phyloP scores from a whole-genome alignment of 257 asterid genomes.

The Solanum lycopersicoides region DNA sequence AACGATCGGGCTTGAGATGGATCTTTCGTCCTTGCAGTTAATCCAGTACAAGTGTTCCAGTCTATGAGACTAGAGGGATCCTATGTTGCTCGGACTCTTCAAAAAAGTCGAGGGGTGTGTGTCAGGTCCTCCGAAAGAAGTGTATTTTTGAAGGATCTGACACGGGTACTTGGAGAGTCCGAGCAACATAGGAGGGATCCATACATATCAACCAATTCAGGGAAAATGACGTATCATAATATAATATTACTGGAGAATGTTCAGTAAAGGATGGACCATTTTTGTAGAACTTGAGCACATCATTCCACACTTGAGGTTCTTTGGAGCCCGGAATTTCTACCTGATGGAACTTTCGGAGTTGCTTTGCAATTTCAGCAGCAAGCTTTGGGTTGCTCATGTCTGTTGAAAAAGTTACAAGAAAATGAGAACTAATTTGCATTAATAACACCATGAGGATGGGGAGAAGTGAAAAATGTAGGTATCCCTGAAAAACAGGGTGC shows the following conservation, averaged over 20 bases:
- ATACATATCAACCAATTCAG: neutral
- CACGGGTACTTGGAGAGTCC: too few species aligned
- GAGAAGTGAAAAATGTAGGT: neutral
- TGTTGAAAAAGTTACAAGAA: conserved; percentile 11
- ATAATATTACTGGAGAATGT: neutral
- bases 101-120: too few species aligned
- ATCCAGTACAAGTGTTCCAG: neutral
- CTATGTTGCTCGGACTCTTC: too few species aligned
- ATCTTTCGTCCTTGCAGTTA: neutral
- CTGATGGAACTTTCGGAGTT: conserved; percentile 71
- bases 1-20: conserved; percentile 9
- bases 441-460: neutral
- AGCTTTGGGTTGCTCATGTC: conserved; percentile 79
- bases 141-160: too few species aligned
- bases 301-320: conserved; percentile 91
- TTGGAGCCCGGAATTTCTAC: conserved; percentile 83
- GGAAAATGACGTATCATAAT: neutral
- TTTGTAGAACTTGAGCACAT: conserved; percentile 54
- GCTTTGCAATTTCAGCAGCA: conserved; percentile 77
- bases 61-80: neutral
- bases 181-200: neutral
- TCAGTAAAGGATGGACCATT: conserved; percentile 32
- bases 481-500: neutral
- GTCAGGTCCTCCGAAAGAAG: too few species aligned
- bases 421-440: neutral